Percentiles rank a stretch among this genome's conserved stretches.
Evolutionary conservation across 257 asterid species (phyloP).

Genomic region (Ligustrum vulgare): DNA sequence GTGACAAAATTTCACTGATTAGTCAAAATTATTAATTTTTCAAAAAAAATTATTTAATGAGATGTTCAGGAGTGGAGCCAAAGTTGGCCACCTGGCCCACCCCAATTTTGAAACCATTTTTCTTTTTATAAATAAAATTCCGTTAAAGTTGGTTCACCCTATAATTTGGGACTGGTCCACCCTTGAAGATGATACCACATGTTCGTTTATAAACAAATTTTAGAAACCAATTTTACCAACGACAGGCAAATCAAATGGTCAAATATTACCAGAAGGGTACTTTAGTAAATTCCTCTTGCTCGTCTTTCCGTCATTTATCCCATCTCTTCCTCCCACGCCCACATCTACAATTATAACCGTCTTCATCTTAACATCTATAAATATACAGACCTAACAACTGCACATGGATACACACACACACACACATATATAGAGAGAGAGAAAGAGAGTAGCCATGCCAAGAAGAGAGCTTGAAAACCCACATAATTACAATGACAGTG

Average conservation of each 20-base stretch:
- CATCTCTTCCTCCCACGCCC: conserved; percentile 20
- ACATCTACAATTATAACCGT: conserved; percentile 32
- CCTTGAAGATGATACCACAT: no score
- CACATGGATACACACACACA: background rate
- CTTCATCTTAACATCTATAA: conserved; percentile 22
- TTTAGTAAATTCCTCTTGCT: conserved; percentile 25
- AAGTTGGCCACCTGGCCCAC: no score
- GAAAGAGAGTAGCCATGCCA: conserved; percentile 32
- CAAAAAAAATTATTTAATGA: no score
- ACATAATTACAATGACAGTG: conserved; percentile 25
- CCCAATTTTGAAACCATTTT: no score
- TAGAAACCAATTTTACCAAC: no score
- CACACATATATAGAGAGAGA: background rate
- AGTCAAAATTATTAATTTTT: no score
- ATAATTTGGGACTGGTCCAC: no score
- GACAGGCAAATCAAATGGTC: background rate
- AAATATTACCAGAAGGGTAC: conserved; percentile 34
- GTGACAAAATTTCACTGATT: no score
- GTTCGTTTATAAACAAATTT: no score
- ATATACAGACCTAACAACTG: conserved; percentile 8
- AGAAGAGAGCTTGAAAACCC: conserved; percentile 27
- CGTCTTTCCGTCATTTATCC: background rate
- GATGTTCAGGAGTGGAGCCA: no score
- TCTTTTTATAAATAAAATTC: no score
- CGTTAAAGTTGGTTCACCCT: no score